These are phyloP conservation scores for Xylaria sp. DNA, from an alignment of 2,329 filamentous ascomycete species.

Conservation along the genomic window DNA sequence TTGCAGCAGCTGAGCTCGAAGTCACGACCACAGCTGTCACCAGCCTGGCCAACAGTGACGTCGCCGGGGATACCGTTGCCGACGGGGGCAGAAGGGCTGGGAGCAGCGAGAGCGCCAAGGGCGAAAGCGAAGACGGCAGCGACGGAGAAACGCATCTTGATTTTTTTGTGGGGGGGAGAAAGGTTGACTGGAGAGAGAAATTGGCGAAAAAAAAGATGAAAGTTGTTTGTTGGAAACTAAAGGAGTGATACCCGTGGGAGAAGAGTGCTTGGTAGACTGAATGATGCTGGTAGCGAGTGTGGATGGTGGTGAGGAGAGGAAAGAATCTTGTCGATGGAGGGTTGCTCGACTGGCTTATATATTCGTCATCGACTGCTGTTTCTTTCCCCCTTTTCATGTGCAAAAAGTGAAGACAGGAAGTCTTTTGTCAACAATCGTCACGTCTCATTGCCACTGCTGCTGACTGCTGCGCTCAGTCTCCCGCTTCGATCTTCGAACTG, in stretches of 20 bases:
- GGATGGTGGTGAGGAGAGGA: conserved; percentile 17
- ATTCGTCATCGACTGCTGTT: conserved; percentile 3
- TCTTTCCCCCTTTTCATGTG: neutral
- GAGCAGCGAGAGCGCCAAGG: conserved; percentile 28
- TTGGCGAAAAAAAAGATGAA: neutral
- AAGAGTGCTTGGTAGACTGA: conserved; percentile 15
- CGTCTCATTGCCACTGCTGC: neutral
- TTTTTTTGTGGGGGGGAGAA: conserved; percentile 1
- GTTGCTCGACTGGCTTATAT: conserved; percentile 17
- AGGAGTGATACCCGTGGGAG: conserved; percentile 17
- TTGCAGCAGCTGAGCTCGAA: conserved; percentile 33
- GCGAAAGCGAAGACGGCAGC: conserved; percentile 34
- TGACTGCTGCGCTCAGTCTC: neutral
- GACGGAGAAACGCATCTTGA: conserved; percentile 41
- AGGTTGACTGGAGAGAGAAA: neutral
- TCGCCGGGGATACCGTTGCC: conserved; percentile 17
- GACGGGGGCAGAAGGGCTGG: conserved; percentile 4
- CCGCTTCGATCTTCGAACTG: neutral
- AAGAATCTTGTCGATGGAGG: neutral
- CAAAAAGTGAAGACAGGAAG: neutral
- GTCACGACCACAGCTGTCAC: conserved; percentile 29
- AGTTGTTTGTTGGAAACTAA: conserved; percentile 10
- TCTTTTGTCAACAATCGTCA: conserved; percentile 6
- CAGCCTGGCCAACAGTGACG: conserved; percentile 28
- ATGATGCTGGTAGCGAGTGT: conserved; percentile 19